phyloP scores from a whole-genome alignment of 2,329 filamentous ascomycete species.

The Aspergillus oerlinghausenensis region DNA sequence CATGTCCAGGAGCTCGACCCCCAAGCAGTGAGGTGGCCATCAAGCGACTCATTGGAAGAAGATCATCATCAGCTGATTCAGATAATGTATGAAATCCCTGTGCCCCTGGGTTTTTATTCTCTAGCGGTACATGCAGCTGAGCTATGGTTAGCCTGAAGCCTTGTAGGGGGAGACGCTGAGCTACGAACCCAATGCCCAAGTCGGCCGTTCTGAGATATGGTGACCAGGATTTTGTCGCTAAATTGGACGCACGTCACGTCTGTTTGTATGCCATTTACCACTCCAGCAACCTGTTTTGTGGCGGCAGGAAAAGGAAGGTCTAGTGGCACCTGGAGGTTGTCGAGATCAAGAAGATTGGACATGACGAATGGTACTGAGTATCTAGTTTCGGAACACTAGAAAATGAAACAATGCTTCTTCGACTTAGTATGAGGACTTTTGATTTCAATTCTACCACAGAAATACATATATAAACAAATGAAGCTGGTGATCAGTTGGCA shows the following conservation, averaged over 20 bases:
- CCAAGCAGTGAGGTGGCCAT: slow-evolving; percentile 85
- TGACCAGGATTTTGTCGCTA: slow-evolving; percentile 85
- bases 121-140: slow-evolving; percentile 30
- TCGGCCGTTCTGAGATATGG: slow-evolving; percentile 77
- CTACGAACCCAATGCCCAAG: slow-evolving; percentile 81
- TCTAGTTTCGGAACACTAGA: background rate
- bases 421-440: background rate
- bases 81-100: slow-evolving; percentile 36
- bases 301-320: slow-evolving; percentile 63
- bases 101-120: slow-evolving; percentile 31
- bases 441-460: background rate
- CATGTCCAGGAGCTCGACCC: slow-evolving; percentile 71
- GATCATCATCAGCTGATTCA: slow-evolving; percentile 46
- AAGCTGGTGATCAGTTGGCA: background rate
- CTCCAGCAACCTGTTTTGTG: slow-evolving; percentile 55
- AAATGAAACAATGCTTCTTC: background rate
- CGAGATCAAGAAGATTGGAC: slow-evolving; percentile 21
- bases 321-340: slow-evolving; percentile 37
- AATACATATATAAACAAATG: background rate
- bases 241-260: slow-evolving; percentile 71
- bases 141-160: slow-evolving; percentile 7
- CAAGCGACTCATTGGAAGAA: slow-evolving; percentile 74
- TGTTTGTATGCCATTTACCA: slow-evolving; percentile 65
- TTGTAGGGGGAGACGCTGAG: background rate
- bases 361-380: slow-evolving; percentile 14